Conservation (phyloP, 768 basidiomycete genomes). For the Lactarius tabidus region DNA sequence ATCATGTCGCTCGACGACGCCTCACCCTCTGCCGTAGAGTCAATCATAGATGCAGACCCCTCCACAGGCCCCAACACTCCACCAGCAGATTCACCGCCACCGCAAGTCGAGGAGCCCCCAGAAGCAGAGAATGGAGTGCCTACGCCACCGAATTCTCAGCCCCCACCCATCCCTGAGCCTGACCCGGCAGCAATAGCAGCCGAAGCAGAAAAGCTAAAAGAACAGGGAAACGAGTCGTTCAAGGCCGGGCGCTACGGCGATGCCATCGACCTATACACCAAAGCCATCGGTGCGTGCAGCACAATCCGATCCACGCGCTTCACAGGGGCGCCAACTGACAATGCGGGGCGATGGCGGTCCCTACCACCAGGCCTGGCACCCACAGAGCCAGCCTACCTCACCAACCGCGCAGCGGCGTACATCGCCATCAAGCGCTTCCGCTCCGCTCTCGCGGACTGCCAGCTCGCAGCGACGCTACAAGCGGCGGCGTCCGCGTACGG, state of each 20-base stretch:
- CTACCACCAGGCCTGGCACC: slow-evolving; percentile 29
- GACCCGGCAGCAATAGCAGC: slow-evolving; percentile 36
- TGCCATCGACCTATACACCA: slow-evolving; percentile 70
- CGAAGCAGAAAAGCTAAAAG: slow-evolving; percentile 62
- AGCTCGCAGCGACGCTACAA: slow-evolving; percentile 65
- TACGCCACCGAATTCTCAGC: slow-evolving; percentile 1
- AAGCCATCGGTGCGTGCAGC: slow-evolving; percentile 59
- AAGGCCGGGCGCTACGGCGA: slow-evolving; percentile 59
- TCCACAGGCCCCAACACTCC: neutral
- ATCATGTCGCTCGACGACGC: slow-evolving; percentile 11
- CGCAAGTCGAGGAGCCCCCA: neutral
- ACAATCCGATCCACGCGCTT: neutral
- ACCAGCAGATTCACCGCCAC: slow-evolving; percentile 4
- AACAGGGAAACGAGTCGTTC: slow-evolving; percentile 72
- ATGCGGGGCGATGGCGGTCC: neutral
- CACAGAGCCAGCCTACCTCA: slow-evolving; percentile 68
- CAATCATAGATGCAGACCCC: neutral
- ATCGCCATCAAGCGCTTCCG: slow-evolving; percentile 79
- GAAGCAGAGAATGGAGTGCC: neutral
- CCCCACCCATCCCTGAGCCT: slow-evolving; percentile 15
- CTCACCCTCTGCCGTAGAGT: neutral
- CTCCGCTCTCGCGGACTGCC: slow-evolving; percentile 73
- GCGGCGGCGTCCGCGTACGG: slow-evolving; percentile 32
- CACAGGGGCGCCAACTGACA: neutral
- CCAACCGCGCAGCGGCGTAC: slow-evolving; percentile 83